A percentile compares a stretch with the other conserved stretches of the same genome.
phyloP scores from a whole-genome alignment of 441 rosid genomes.

The Biscutella laevigata region DNA sequence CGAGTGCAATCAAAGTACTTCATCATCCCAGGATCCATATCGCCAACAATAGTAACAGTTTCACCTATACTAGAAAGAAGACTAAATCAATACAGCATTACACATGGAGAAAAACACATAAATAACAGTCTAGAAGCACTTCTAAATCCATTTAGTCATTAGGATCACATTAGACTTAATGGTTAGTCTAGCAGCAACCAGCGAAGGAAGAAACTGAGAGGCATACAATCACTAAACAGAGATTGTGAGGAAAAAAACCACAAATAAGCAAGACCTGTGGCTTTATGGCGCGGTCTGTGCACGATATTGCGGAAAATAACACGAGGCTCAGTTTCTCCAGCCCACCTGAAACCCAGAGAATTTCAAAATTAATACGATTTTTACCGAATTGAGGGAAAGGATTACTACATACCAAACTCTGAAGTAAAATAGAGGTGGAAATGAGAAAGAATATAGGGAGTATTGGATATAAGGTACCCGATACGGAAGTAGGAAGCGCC shows the following conservation, averaged over 20 bases:
- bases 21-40: slow-evolving; percentile 59
- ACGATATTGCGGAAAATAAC: slow-evolving; percentile 86
- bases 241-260: neutral
- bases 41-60: slow-evolving; percentile 82
- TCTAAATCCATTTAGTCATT: too few species aligned
- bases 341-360: slow-evolving; percentile 52
- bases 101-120: neutral
- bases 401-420: neutral
- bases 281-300: slow-evolving; percentile 90
- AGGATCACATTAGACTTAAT: neutral
- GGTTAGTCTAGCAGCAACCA: slow-evolving; percentile 4
- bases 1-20: slow-evolving; percentile 89
- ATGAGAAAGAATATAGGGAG: slow-evolving; percentile 27
- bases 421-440: neutral
- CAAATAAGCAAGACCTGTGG: slow-evolving; percentile 40
- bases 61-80: slow-evolving; percentile 43
- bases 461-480: slow-evolving; percentile 43
- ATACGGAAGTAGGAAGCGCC: slow-evolving; percentile 91
- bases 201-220: neutral
- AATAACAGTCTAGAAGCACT: neutral
- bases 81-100: neutral
- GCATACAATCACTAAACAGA: neutral
- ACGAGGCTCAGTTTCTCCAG: slow-evolving; percentile 87
- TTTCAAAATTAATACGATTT: neutral
- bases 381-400: neutral